Conservation (phyloP, 352 stramenopile genomes). For the Globisporangium perplexum region DNA sequence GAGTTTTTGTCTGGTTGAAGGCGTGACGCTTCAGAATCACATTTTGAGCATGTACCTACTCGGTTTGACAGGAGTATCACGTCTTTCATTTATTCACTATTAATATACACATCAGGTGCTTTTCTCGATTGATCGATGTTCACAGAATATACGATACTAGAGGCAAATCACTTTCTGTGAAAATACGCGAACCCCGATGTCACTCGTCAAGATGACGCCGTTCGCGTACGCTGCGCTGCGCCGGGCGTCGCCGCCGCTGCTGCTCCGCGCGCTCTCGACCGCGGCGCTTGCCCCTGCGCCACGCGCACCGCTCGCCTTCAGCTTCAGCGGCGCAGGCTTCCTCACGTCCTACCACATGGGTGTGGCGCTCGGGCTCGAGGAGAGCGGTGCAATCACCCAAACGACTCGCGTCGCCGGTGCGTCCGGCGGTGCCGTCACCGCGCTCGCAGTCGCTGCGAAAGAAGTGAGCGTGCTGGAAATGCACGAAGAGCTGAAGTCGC, state of each 20-base stretch:
- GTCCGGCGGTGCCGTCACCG: slow-evolving; percentile 64
- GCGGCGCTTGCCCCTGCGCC: background rate
- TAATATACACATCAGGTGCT: too few species aligned
- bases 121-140: too few species aligned
- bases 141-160: background rate
- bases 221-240: background rate
- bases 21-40: background rate
- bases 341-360: slow-evolving; percentile 78
- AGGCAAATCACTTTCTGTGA: background rate
- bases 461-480: slow-evolving; percentile 40
- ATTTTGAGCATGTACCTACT: too few species aligned
- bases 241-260: too few species aligned
- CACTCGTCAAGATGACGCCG: background rate
- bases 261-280: slow-evolving; percentile 2
- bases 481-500: slow-evolving; percentile 50
- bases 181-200: too few species aligned
- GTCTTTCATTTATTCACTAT: too few species aligned
- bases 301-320: slow-evolving; percentile 36
- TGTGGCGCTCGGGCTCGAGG: slow-evolving; percentile 48
- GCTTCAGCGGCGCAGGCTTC: slow-evolving; percentile 77
- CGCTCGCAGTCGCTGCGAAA: slow-evolving; percentile 51
- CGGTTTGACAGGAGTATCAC: too few species aligned
- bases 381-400: slow-evolving; percentile 37
- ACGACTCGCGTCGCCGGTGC: slow-evolving; percentile 61
- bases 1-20: background rate